phyloP scores from a whole-genome alignment of 257 asterid species.

The Linderniella brevidens region DNA sequence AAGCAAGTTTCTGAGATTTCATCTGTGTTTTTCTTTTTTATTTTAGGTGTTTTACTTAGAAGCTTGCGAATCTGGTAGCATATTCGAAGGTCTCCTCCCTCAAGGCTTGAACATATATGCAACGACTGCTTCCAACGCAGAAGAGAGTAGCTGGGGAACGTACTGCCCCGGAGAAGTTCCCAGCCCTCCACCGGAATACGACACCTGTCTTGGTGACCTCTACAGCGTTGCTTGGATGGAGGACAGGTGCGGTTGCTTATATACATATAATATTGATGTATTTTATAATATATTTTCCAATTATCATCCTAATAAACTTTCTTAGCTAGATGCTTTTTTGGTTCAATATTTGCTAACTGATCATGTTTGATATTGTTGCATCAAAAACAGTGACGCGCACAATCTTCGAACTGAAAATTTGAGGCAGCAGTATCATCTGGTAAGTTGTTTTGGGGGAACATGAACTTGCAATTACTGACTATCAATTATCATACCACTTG shows the following conservation, averaged over 20 bases:
- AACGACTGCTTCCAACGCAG: slow-evolving; percentile 92
- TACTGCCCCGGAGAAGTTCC: slow-evolving; percentile 91
- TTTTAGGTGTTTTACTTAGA: slow-evolving; percentile 80
- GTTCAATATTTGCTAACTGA: slow-evolving; percentile 8
- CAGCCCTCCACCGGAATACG: slow-evolving; percentile 76
- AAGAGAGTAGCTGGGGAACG: slow-evolving; percentile 96
- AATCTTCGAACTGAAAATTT: slow-evolving; percentile 66
- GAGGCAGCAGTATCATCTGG: slow-evolving; percentile 84
- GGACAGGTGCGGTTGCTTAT: slow-evolving; percentile 52
- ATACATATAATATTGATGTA: too few relatives aligned
- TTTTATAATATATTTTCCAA: too few relatives aligned
- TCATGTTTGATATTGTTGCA: too few relatives aligned
- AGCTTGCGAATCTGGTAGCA: slow-evolving; percentile 95
- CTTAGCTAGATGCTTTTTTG: neutral
- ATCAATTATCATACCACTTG: neutral
- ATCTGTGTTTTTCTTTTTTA: neutral
- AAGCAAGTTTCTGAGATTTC: neutral
- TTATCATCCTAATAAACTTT: neutral
- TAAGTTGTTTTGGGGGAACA: slow-evolving; percentile 22
- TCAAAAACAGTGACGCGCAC: slow-evolving; percentile 47
- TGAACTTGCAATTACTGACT: neutral
- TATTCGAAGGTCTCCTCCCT: slow-evolving; percentile 92
- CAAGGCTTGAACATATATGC: slow-evolving; percentile 80
- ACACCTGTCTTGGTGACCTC: slow-evolving; percentile 86
- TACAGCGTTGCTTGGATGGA: slow-evolving; percentile 99